Percentiles rank a stretch among this genome's conserved stretches.
Evolutionary conservation across 352 stramenopile genomes (phyloP).

Genomic region (Phytopythium delawarense): DNA sequence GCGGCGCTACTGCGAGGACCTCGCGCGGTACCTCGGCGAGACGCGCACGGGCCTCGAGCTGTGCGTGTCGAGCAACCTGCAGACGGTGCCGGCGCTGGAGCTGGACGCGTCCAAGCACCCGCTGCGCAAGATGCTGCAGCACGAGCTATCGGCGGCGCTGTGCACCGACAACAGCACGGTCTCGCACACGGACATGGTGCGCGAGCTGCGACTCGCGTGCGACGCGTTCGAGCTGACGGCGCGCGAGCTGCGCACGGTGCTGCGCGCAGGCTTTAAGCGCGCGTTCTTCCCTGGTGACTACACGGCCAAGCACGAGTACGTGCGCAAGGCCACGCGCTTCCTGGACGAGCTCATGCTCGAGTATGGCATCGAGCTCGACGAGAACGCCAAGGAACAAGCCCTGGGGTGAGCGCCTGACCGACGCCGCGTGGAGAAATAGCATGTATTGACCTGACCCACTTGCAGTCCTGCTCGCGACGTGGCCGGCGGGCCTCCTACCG

Average conservation of each 20-base stretch:
- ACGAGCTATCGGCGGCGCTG: conserved; percentile 76
- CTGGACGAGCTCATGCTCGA: conserved; percentile 4
- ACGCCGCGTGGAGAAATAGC: not conserved
- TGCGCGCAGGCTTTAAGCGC: conserved; percentile 85
- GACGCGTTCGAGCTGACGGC: conserved; percentile 77
- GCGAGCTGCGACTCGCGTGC: conserved; percentile 74
- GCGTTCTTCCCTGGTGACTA: conserved; percentile 85
- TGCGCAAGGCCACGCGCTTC: not conserved
- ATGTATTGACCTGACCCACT: not conserved
- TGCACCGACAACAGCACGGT: conserved; percentile 89
- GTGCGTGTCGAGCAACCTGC: conserved; percentile 85
- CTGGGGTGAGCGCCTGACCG: not conserved
- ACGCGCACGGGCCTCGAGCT: conserved; percentile 82
- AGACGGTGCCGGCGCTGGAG: conserved; percentile 77
- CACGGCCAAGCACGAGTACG: conserved; percentile 67
- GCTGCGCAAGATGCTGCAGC: conserved; percentile 76
- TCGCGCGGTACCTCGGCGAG: conserved; percentile 83
- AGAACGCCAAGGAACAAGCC: not conserved
- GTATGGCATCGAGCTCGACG: not conserved
- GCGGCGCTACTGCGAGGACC: conserved; percentile 67
- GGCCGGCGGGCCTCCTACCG: conserved; percentile 14
- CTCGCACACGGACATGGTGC: conserved; percentile 81
- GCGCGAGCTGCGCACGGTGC: conserved; percentile 63
- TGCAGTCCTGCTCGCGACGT: no score
- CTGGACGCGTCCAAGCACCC: conserved; percentile 71